These are phyloP conservation scores for Daldinia concentrica DNA, from an alignment of 495 filamentous ascomycete genomes.

Conservation along the genomic window DNA sequence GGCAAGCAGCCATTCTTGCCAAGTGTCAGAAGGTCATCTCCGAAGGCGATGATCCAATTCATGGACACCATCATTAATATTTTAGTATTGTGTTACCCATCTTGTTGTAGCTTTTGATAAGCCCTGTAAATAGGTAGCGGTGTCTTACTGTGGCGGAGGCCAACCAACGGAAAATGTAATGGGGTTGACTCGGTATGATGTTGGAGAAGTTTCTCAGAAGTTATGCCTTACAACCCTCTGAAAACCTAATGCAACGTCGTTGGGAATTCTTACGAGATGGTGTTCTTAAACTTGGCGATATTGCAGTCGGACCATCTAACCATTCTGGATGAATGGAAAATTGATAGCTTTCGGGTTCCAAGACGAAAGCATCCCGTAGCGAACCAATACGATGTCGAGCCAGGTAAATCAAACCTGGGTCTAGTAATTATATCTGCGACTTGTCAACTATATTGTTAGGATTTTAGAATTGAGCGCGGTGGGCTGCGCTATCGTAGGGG, in stretches of 20 bases:
- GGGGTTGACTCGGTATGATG: constrained; percentile 11
- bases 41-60: constrained; percentile 48
- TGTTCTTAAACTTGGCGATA: constrained; percentile 16
- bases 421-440: constrained; percentile 11
- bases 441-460: constrained; percentile 8
- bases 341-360: constrained; percentile 21
- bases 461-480: constrained; percentile 21
- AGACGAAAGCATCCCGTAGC: constrained; percentile 22
- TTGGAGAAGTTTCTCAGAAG: constrained; percentile 13
- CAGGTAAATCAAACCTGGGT: constrained; percentile 4
- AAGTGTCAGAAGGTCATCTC: constrained; percentile 78
- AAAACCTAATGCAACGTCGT: constrained; percentile 28
- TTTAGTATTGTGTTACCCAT: constrained; percentile 18
- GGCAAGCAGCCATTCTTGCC: constrained; percentile 85
- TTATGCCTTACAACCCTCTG: constrained; percentile 8
- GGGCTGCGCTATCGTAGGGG: not conserved
- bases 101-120: constrained; percentile 12
- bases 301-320: constrained; percentile 26
- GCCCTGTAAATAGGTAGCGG: constrained; percentile 32
- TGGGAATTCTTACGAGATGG: constrained; percentile 9
- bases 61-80: constrained; percentile 48
- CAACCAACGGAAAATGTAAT: not conserved
- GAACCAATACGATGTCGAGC: constrained; percentile 20
- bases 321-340: constrained; percentile 32
- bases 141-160: constrained; percentile 6